Evolutionary conservation across 805 yeast species (phyloP), one percentile per base, ranked within the genome.

Genomic region (Danielia oregonensis): DNA sequence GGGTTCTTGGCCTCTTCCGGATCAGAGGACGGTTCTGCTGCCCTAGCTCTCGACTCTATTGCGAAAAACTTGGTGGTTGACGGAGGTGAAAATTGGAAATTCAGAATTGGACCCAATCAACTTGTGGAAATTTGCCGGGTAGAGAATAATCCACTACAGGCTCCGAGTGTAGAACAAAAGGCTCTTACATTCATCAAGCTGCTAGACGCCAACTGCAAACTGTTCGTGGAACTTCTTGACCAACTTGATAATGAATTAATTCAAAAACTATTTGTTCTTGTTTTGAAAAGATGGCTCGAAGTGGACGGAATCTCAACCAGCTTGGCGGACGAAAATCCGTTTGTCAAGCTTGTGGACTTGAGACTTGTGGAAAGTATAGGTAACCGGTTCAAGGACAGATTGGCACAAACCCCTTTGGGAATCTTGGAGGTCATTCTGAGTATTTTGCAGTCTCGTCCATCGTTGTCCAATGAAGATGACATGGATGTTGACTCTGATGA

Each of bases 281-380:
- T 79, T 1, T 59, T 91, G 41, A 69, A 70, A 37, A 63, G 79
- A 44, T 86, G 95, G 89, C 65, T 84, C 9, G 48, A 54, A 2
- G 35, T 40, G 5, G 49, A 43, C 24, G 34, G 35, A 5, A 22
- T 30, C 11, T 25, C 36, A 9, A 32, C 46, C n/a, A 35, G 37
- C 1, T 45, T 48, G 15, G 57, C 49, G 4, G 63, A 60, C 2
- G 62, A 63, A 4, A 68, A 72, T 39, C 82, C 86, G n/a, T 70
- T 76, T 33, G 45, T 70, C 6, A 65, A 74, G 35, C 59, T 85
- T 24, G 59, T 78, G 5, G 82, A 83, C 49, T 61, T 86, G 39
- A 74, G 81, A 39, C 51, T 86, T 8, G 56, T 89, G 32, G 93
- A 87, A 50, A 57, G 61, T 21, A 59, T 86, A 22, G 76, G 79